A percentile compares a stretch with the other conserved stretches of the same genome.
These are phyloP conservation scores for Closterium sp. DNA, from an alignment of 139 green algal species.

Conservation along the genomic window DNA sequence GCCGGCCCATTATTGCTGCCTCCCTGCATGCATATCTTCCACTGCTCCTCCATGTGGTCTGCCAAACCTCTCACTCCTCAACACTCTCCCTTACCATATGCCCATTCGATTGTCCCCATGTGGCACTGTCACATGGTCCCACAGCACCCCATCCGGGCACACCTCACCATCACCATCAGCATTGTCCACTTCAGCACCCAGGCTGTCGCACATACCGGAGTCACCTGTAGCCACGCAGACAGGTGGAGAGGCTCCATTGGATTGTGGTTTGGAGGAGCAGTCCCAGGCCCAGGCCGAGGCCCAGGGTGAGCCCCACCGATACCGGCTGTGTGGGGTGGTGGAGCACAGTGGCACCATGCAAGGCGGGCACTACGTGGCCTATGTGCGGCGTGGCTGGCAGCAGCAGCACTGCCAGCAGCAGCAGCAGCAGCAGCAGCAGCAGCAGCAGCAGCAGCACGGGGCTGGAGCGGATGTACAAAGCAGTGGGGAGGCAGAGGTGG, in stretches of 20 bases:
- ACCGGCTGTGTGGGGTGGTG: constrained; percentile 68
- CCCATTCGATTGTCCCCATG: too few relatives aligned
- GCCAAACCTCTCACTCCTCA: too few relatives aligned
- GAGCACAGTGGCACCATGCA: constrained; percentile 67
- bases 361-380: constrained; percentile 71
- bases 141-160: too few relatives aligned
- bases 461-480: neutral
- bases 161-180: too few relatives aligned
- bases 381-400: constrained; percentile 51
- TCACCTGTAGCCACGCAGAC: neutral
- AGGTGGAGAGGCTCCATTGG: neutral
- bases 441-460: neutral
- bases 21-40: too few relatives aligned
- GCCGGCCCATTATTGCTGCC: too few relatives aligned
- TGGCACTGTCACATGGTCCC: too few relatives aligned
- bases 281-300: neutral
- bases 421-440: too few relatives aligned
- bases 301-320: constrained; percentile 9
- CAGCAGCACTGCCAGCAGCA: too few relatives aligned
- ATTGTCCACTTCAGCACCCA: neutral
- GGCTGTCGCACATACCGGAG: neutral
- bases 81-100: too few relatives aligned
- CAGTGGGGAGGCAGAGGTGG: neutral
- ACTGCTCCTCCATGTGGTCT: too few relatives aligned
- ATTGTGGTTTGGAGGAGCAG: neutral